Percentiles rank a stretch among this genome's conserved stretches.
Evolutionary conservation across 2,329 filamentous ascomycete species (phyloP).

Genomic region (Trichophyton benhamiae): DNA sequence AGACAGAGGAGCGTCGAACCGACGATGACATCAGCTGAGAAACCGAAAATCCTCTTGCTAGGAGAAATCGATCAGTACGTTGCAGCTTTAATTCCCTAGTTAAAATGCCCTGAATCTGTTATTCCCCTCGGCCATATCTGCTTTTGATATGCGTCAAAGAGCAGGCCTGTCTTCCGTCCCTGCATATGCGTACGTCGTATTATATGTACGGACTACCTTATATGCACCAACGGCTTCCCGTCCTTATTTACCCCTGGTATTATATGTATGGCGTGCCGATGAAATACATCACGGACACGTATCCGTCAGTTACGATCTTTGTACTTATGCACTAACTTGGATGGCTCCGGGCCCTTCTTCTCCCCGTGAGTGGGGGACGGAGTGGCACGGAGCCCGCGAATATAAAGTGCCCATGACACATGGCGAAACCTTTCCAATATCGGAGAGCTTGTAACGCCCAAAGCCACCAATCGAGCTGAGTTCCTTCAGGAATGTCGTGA

Average conservation of each 20-base stretch:
- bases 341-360: background rate
- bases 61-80: constrained; percentile 53
- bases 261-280: background rate
- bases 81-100: background rate
- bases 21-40: constrained; percentile 20
- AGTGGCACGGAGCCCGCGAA: background rate
- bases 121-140: background rate
- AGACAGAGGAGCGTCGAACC: background rate
- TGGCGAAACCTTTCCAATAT: constrained; percentile 27
- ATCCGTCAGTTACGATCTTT: background rate
- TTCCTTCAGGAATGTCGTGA: constrained; percentile 58
- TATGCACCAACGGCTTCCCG: background rate
- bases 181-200: background rate
- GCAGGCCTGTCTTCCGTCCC: background rate
- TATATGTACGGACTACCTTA: background rate
- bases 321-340: background rate
- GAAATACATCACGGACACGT: background rate
- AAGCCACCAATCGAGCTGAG: constrained; percentile 48
- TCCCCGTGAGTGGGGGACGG: background rate
- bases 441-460: constrained; percentile 53
- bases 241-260: background rate
- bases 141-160: background rate
- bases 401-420: constrained; percentile 11
- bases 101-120: background rate
- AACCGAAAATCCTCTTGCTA: constrained; percentile 50